Evolutionary conservation across 192 early-diverging fungal genomes (phyloP), one percentile per base, ranked within the genome.

Genomic region (Endogone sp.): DNA sequence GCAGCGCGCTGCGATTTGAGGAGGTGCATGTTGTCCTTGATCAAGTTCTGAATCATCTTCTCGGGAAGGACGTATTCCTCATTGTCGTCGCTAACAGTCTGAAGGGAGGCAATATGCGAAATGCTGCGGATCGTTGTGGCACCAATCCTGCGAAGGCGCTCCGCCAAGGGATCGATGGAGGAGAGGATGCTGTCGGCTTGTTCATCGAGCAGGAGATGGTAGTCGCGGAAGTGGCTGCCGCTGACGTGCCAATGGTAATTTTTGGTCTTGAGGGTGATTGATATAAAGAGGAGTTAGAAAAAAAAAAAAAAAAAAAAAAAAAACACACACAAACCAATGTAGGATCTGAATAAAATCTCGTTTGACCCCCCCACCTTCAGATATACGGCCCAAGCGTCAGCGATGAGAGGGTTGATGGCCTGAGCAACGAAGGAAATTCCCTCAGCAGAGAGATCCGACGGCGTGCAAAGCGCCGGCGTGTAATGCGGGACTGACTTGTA

Each of bases 111-210:
- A 16, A 67, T 67, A 29, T 67, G 66, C 10, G 66, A 67, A 10
- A 67, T 57, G 28, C 49, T 56, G 20, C 66, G 66, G 37, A 67
- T 59, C 0, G 66, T 67, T 11, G 56, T 58, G 21, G 56, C 66
- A 16, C 66, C 66, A 67, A 67, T 67, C 4, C 66, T 54, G 29
- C 66, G 66, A n/a, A 67, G 28, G 29, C 66, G 66, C 28, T 67
- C 66, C 56, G 66, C 66, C 10, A 67, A 29, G 9, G 66, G 66
- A 4, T 67, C 66, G 23, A 67, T 57, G 25, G 23, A 56, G 9
- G 8, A 16, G 25, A 57, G 60, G 56, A 67, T 26, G 3, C 49
- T 56, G 24, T 67, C 66, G 0, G 49, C 56, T 29, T 67, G 66
- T 26, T 67, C 66, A 59, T 67, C 66, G 3, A 67, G 9, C 25